A percentile compares a stretch with the other conserved stretches of the same genome.
These are phyloP conservation scores for Ustilago hordei DNA, from an alignment of 1,284 basidiomycete genomes.

Conservation along the genomic window DNA sequence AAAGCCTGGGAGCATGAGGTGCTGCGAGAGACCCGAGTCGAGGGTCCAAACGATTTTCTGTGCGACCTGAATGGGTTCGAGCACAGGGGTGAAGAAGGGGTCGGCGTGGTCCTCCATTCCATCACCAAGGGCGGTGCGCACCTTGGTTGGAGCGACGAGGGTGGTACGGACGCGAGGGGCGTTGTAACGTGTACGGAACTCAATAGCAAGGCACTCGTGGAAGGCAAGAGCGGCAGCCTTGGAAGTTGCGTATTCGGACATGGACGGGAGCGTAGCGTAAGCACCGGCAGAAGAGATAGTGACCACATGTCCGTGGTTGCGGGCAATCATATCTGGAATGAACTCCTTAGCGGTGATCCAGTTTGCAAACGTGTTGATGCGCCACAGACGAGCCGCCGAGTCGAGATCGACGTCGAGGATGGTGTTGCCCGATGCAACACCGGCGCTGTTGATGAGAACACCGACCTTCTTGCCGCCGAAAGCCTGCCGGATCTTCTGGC, in stretches of 20 bases:
- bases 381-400: constrained; percentile 51
- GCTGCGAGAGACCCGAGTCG: constrained; percentile 61
- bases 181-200: constrained; percentile 63
- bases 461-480: constrained; percentile 55
- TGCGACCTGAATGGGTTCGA: constrained; percentile 64
- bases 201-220: constrained; percentile 64
- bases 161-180: constrained; percentile 63
- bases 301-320: constrained; percentile 67
- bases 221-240: constrained; percentile 67
- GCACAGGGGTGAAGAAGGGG: constrained; percentile 64
- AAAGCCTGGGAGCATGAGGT: constrained; percentile 60
- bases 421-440: constrained; percentile 60
- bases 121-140: constrained; percentile 65
- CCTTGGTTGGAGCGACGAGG: constrained; percentile 66
- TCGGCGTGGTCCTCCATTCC: constrained; percentile 65
- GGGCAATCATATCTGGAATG: constrained; percentile 61
- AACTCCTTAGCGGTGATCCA: constrained; percentile 65
- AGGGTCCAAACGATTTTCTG: constrained; percentile 55
- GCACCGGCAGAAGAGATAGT: constrained; percentile 62
- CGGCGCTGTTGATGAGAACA: constrained; percentile 65
- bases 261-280: constrained; percentile 61
- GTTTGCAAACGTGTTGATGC: constrained; percentile 66
- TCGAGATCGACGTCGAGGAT: constrained; percentile 59
- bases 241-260: constrained; percentile 63
- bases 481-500: constrained; percentile 52